phyloP scores from a whole-genome alignment of 1,284 basidiomycete species.

The Irpex sp. region DNA sequence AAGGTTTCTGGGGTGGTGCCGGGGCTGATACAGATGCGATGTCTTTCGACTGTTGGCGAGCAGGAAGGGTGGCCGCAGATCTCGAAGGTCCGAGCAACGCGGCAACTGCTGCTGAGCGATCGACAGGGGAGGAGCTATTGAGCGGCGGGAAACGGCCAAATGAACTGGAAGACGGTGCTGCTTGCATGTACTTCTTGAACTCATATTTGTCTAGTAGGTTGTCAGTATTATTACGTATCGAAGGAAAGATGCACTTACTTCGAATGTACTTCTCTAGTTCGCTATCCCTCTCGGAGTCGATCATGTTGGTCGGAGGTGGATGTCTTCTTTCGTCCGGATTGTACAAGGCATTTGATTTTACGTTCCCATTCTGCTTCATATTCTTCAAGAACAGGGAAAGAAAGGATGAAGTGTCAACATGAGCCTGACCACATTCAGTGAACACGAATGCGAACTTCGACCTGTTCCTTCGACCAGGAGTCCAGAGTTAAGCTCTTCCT shows the following conservation, averaged over 20 bases:
- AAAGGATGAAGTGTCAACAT: constrained; percentile 11
- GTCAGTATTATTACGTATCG: not conserved
- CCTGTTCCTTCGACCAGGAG: constrained; percentile 82
- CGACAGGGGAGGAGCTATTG: constrained; percentile 6
- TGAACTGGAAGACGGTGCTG: not conserved
- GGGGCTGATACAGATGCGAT: not conserved
- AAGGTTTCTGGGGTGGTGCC: not conserved
- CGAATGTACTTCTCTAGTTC: constrained; percentile 85
- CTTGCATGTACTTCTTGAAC: constrained; percentile 58
- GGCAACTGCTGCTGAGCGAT: constrained; percentile 12
- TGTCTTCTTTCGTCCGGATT: constrained; percentile 76
- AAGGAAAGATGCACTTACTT: constrained; percentile 37
- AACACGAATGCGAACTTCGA: constrained; percentile 53
- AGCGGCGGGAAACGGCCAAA: constrained; percentile 41
- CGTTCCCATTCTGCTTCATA: constrained; percentile 77
- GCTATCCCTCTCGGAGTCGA: constrained; percentile 77
- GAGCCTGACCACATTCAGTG: constrained; percentile 6
- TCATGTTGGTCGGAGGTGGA: constrained; percentile 76
- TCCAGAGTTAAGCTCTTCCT: constrained; percentile 86
- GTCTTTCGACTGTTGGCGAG: not conserved
- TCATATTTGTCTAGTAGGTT: constrained; percentile 64
- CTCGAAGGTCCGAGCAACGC: constrained; percentile 13
- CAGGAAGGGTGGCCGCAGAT: constrained; percentile 4
- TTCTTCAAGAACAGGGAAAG: constrained; percentile 35
- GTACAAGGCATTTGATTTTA: constrained; percentile 69